Evolutionary conservation across 371 early-diverging fungal genomes (phyloP).

Genomic region (Chytridiales sp.): DNA sequence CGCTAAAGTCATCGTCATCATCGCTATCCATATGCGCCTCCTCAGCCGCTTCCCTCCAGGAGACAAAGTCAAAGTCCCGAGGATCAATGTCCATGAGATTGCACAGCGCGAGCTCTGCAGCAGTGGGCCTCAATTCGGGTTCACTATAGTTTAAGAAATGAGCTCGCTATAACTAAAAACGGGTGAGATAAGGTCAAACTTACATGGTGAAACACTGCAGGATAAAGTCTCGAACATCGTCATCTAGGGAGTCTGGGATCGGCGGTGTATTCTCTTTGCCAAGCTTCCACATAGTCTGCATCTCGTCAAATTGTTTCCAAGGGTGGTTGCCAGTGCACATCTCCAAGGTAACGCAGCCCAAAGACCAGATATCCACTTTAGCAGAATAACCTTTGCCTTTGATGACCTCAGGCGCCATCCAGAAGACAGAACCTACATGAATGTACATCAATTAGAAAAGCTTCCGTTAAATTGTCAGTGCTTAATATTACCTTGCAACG

Average conservation of each 20-base stretch:
- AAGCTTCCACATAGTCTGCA: slow-evolving; percentile 88
- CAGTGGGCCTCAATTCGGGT: slow-evolving; percentile 57
- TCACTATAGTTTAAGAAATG: slow-evolving; percentile 21
- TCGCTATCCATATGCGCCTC: slow-evolving; percentile 7
- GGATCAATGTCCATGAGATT: slow-evolving; percentile 31
- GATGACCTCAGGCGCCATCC: slow-evolving; percentile 98
- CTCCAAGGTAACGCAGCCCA: slow-evolving; percentile 93
- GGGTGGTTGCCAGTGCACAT: slow-evolving; percentile 96
- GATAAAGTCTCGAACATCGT: slow-evolving; percentile 76
- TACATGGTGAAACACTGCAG: slow-evolving; percentile 62
- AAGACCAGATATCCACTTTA: slow-evolving; percentile 84
- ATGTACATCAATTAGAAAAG: too few relatives aligned
- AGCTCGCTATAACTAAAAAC: background rate
- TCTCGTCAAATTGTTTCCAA: slow-evolving; percentile 86
- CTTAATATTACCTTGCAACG: too few relatives aligned
- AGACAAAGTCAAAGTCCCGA: slow-evolving; percentile 35
- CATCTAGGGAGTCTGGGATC: slow-evolving; percentile 60
- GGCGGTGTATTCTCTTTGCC: slow-evolving; percentile 79
- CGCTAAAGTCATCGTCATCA: slow-evolving; percentile 19
- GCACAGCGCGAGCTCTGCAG: slow-evolving; percentile 40
- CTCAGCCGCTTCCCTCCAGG: slow-evolving; percentile 30
- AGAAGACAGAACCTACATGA: slow-evolving; percentile 88
- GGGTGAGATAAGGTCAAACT: slow-evolving; percentile 3
- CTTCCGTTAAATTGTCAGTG: too few relatives aligned
- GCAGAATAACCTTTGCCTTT: slow-evolving; percentile 68